Evolutionary conservation across 2,329 filamentous ascomycete species (phyloP).

Genomic region (Venturia carpophila): DNA sequence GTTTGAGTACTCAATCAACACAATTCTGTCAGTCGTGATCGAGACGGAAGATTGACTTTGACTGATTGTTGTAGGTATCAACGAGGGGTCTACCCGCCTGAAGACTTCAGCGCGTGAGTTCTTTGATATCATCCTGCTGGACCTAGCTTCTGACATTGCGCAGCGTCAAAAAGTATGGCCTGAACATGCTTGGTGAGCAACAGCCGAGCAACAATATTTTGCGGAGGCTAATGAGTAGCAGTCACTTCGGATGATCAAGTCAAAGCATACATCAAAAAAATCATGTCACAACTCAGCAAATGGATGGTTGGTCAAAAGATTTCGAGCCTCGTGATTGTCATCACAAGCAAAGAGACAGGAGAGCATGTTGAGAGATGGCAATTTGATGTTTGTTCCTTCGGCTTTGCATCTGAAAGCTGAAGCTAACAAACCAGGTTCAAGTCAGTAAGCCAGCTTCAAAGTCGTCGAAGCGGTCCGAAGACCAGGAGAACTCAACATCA

Average conservation of each 20-base stretch:
- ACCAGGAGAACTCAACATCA: slow-evolving; percentile 63
- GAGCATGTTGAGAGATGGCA: slow-evolving; percentile 97
- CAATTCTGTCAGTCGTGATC: slow-evolving; percentile 62
- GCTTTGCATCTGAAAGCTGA: background rate
- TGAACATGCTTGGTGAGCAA: slow-evolving; percentile 78
- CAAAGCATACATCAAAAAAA: slow-evolving; percentile 98
- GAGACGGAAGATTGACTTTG: background rate
- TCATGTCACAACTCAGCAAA: slow-evolving; percentile 94
- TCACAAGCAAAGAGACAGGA: slow-evolving; percentile 93
- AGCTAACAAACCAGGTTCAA: slow-evolving; percentile 43
- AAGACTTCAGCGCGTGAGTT: slow-evolving; percentile 85
- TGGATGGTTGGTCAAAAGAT: slow-evolving; percentile 99
- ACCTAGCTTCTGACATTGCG: slow-evolving; percentile 24
- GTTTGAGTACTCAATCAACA: slow-evolving; percentile 98
- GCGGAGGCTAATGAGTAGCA: slow-evolving; percentile 28
- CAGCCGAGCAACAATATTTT: slow-evolving; percentile 14
- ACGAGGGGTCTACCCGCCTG: slow-evolving; percentile 73
- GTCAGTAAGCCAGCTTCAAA: slow-evolving; percentile 47
- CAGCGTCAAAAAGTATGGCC: slow-evolving; percentile 94
- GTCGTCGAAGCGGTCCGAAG: slow-evolving; percentile 42
- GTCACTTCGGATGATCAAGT: slow-evolving; percentile 96
- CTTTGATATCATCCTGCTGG: background rate
- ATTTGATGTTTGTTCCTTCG: slow-evolving; percentile 62
- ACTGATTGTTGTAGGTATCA: slow-evolving; percentile 55
- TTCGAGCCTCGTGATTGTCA: slow-evolving; percentile 91